A percentile compares a stretch with the other conserved stretches of the same genome.
Evolutionary conservation across 169 alveolate genomes (phyloP).

Genomic region (Babesia bovis): DNA sequence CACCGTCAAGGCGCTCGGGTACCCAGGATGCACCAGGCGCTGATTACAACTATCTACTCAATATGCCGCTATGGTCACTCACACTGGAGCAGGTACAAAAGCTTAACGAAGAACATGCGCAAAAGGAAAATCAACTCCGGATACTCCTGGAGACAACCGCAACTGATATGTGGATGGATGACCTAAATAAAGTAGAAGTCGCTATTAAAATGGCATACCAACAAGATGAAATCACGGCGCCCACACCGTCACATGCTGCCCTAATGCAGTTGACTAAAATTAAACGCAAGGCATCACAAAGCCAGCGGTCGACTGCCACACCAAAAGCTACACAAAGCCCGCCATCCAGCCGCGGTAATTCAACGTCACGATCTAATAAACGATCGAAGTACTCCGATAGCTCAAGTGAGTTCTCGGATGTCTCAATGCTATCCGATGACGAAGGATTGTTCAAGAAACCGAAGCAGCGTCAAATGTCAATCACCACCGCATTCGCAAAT

Average conservation of each 20-base stretch:
- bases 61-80: slow-evolving; percentile 93
- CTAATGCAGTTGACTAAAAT: slow-evolving; percentile 10
- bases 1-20: slow-evolving; percentile 59
- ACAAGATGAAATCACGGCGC: slow-evolving; percentile 9
- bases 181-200: slow-evolving; percentile 67
- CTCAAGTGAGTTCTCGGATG: not conserved
- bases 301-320: not conserved
- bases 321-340: slow-evolving; percentile 20
- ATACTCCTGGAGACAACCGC: slow-evolving; percentile 66
- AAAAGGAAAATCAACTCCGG: slow-evolving; percentile 67
- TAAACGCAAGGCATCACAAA: not conserved
- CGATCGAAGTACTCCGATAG: slow-evolving; percentile 8
- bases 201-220: slow-evolving; percentile 47
- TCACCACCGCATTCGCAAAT: slow-evolving; percentile 20
- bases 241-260: slow-evolving; percentile 20
- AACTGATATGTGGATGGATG: slow-evolving; percentile 77
- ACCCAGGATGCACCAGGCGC: slow-evolving; percentile 49
- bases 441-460: not conserved
- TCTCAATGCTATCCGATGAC: slow-evolving; percentile 23
- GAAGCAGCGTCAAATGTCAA: slow-evolving; percentile 6
- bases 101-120: slow-evolving; percentile 68
- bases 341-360: not conserved
- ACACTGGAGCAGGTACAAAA: slow-evolving; percentile 93
- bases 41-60: slow-evolving; percentile 92
- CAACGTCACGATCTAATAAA: slow-evolving; percentile 4